A percentile compares a stretch with the other conserved stretches of the same genome.
phyloP scores from a whole-genome alignment of 768 basidiomycete genomes.

The Tubosaeta sp. region DNA sequence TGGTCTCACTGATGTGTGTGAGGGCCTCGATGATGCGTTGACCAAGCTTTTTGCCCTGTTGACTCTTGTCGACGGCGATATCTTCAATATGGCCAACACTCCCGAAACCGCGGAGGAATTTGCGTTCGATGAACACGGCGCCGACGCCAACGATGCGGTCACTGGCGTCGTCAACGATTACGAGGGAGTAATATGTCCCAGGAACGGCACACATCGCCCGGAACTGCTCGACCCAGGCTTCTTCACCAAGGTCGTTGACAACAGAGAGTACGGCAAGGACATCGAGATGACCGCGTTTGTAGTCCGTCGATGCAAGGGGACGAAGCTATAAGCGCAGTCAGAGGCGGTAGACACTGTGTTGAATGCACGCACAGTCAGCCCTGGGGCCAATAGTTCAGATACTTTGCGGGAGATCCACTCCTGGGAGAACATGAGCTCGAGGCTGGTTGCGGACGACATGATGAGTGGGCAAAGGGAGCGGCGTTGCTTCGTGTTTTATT shows the following conservation, averaged over 20 bases:
- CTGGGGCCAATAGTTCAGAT: slow-evolving; percentile 52
- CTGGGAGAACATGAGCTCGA: slow-evolving; percentile 76
- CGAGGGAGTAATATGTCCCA: slow-evolving; percentile 77
- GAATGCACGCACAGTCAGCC: slow-evolving; percentile 23
- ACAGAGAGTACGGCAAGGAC: slow-evolving; percentile 72
- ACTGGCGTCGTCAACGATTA: slow-evolving; percentile 69
- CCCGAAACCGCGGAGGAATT: slow-evolving; percentile 86
- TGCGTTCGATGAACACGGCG: slow-evolving; percentile 84
- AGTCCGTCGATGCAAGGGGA: slow-evolving; percentile 83
- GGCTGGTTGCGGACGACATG: slow-evolving; percentile 25
- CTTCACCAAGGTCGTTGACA: slow-evolving; percentile 60
- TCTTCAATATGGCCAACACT: slow-evolving; percentile 96
- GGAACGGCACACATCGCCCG: slow-evolving; percentile 49
- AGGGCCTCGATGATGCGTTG: slow-evolving; percentile 82
- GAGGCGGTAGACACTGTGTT: not conserved
- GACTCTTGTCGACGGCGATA: slow-evolving; percentile 83
- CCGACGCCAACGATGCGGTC: slow-evolving; percentile 85
- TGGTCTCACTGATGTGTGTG: slow-evolving; percentile 73
- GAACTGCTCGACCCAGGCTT: slow-evolving; percentile 70
- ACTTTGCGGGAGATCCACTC: slow-evolving; percentile 68
- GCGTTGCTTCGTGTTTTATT: not conserved
- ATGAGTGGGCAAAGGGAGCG: not conserved
- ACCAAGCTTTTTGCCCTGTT: slow-evolving; percentile 92
- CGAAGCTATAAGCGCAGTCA: slow-evolving; percentile 60
- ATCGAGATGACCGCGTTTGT: slow-evolving; percentile 75